Conservation (phyloP, 2,329 filamentous ascomycete species). For the Ascochyta pisi region DNA sequence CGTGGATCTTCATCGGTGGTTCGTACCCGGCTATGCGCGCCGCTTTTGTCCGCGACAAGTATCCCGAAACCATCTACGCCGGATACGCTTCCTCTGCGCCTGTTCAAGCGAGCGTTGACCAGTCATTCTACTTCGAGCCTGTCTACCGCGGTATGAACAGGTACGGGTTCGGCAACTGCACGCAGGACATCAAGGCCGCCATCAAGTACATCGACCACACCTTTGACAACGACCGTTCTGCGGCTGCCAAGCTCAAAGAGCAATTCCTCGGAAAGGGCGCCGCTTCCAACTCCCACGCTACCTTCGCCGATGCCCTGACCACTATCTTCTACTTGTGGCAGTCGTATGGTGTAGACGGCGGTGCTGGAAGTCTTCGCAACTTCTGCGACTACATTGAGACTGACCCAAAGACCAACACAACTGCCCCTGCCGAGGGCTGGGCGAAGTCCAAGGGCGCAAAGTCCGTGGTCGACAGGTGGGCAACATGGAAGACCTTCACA, state of each 20-base stretch:
- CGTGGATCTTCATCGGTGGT: constrained; percentile 50
- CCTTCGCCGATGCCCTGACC: constrained; percentile 55
- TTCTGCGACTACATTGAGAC: constrained; percentile 59
- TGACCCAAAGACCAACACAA: constrained; percentile 47
- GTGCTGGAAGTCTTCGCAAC: constrained; percentile 39
- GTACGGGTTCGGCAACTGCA: constrained; percentile 56
- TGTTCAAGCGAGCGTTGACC: constrained; percentile 57
- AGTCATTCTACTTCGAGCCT: constrained; percentile 60
- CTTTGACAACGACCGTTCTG: constrained; percentile 43
- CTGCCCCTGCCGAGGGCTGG: constrained; percentile 52
- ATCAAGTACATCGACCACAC: constrained; percentile 58
- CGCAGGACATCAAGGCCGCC: constrained; percentile 57
- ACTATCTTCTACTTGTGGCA: constrained; percentile 55
- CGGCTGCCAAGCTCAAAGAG: constrained; percentile 54
- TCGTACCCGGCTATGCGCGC: constrained; percentile 50
- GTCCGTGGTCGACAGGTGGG: constrained; percentile 53
- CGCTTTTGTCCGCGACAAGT: constrained; percentile 49
- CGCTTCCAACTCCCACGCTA: constrained; percentile 55
- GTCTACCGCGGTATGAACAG: constrained; percentile 55
- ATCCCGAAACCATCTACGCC: constrained; percentile 49
- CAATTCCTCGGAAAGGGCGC: constrained; percentile 57
- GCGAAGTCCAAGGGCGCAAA: constrained; percentile 51
- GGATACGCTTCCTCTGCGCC: constrained; percentile 48
- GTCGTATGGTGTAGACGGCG: constrained; percentile 51
- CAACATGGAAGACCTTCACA: constrained; percentile 49